Base-by-base conservation (phyloP, 139 green algal genomes). In the Micromonas commoda region DNA sequence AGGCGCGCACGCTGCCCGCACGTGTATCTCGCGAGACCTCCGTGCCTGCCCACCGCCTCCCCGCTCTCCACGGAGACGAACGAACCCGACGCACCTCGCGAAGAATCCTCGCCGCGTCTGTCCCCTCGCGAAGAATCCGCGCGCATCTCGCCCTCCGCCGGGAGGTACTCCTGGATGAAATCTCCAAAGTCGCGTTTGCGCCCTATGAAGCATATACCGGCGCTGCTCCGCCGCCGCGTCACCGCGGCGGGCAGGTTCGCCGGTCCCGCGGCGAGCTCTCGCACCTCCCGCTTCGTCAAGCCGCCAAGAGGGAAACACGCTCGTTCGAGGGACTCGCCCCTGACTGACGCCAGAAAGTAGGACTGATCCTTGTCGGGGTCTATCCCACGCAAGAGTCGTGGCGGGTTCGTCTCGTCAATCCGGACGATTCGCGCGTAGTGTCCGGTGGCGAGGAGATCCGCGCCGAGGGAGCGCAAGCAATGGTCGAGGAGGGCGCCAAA, bases 191-290 rank as follows among this genome's bases (percentile, higher is more conserved):
- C 77, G 28, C 90, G 83, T 77, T 71, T 73, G 16, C 31, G 28
- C 79, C 90, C 91, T 19, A 96, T 87, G 85, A 96, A 96, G 83
- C 91, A 96, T 71, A 96, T 93, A 45, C 91, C 91, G 0, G 86
- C 80, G 73, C 87, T 93, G 82, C 81, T 89, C 64, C 84, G 84
- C n/a, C 78, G 70, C 2, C 51, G 29, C 78, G 72, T 83, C 23
- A 71, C 33, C 0, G 84, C 84, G 16, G 78, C 63, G 52, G 24
- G 60, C 69, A 93, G 77, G 5, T 33, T 33, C 0, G 80, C 81
- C 5, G 77, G 75, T 32, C 64, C 78, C 0, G 72, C 77, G 19
- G 90, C 91, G 21, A 88, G 2, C 0, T n/a, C 60, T 4, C 88
- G 60, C 24, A 96, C 90, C 1, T 88, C 78, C 19, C 45, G 32